Evolutionary conservation across 345 rosid genomes (phyloP), one percentile per base, ranked within the genome.

Genomic region (Carallia pectinifolia): DNA sequence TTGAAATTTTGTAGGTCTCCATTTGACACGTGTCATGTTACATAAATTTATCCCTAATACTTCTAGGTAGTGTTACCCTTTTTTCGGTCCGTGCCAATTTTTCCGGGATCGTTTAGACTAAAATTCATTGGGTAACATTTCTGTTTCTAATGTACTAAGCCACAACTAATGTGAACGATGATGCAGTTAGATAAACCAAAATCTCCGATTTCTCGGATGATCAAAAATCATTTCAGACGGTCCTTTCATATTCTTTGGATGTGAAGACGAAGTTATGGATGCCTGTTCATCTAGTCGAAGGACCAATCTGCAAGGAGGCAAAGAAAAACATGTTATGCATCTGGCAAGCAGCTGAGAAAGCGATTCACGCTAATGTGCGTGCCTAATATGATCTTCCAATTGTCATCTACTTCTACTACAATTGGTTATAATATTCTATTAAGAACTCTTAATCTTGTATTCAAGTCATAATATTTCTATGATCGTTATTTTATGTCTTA

Each of bases 191-290:
- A 73, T 58, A 76, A 65, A 61, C 12, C 48, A 44, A 12, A 4
- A 0, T 59, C 61, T 37, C 38, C n/a, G 74, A 76, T 76, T 70
- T 68, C 67, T 53, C 76, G 18, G 39, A 23, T 23, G 79, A 76
- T 71, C 76, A 82, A 71, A 86, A 81, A 59, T 23, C 23, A 23
- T 85, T 76, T 60, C 81, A 47, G 40, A 84, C 98, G 0, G 82
- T 84, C 52, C 96, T 95, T 64, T 77, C 85, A 0, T 90, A 89
- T 79, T 56, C 73, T 1, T 88, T 91, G 5, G 90, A 90, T 65
- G 88, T 90, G 19, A 87, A 81, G 74, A 97, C 97, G 2, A 95
- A 95, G 76, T 55, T 82, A 54, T 89, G 97, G 97, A 75, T 95
- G 76, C 98, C 97, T 0, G 85, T 90, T 64, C 70, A 81, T 15